Evolutionary conservation across 495 filamentous ascomycete species (phyloP), one percentile per base, ranked within the genome.

Genomic region (Aspergillus carlsbadensis): DNA sequence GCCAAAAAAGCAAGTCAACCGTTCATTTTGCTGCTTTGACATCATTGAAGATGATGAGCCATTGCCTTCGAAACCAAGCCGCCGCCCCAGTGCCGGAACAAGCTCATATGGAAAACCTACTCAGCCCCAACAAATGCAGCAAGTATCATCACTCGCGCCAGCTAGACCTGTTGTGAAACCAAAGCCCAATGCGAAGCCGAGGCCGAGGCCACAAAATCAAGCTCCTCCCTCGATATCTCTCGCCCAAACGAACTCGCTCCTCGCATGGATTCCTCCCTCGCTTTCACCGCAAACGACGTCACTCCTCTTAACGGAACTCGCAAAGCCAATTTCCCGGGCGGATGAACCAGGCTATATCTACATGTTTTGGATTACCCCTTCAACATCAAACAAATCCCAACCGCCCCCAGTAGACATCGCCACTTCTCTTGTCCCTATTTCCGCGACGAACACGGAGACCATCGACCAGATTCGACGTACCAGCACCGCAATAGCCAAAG

Each of bases 301-400:
- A 6, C 64, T 71, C 18, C 78, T 92, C 24, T 78, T 90, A 37
- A 75, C 81, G 29, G 93, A 96, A 67, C 77, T 98, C 4, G 83
- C 85, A 13, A 96, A 96, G 64, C 90, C 92, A 10, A 80, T 95
- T 57, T 90, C 89, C 3, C 72, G 71, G 5, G 72, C 77, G 37
- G 94, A 98, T 63, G 90, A 95, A 43, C 80, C 90, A 41, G 94
- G 94, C 35, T 98, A 91, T 67, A 98, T 98, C 61, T 98, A 98
- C 78, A 94, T 98, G 63, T 98, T 97, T 81, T 96, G 92, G 91
- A 77, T 96, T 5, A 84, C 80, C 0, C 82, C 82, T 36, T 81
- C 80, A 51, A 79, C 69, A n/a, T 58, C 63, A 1, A 35, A 64
- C 2, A 67, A 73, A 44, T 70, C 71, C 4, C 59, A 72, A 6